Conservation (phyloP, 2,329 filamentous ascomycete genomes). For the Pseudogymnoascus sp. region DNA sequence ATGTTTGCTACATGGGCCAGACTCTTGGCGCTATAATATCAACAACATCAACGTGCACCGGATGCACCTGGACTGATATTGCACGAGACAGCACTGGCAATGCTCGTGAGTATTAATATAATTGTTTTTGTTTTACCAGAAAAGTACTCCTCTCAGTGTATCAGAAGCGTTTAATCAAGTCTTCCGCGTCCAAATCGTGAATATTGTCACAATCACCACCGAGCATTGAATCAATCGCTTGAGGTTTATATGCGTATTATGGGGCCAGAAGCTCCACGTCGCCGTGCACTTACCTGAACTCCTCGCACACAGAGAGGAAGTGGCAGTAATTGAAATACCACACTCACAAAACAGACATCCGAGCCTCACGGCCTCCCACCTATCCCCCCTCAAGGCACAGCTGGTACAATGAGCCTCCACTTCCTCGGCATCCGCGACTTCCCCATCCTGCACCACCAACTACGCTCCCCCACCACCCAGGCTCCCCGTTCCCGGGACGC, state of each 20-base stretch:
- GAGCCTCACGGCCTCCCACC: background rate
- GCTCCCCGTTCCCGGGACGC: conserved; percentile 12
- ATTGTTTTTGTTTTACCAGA: background rate
- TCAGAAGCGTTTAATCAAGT: background rate
- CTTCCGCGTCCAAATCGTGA: conserved; percentile 1
- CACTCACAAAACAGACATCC: background rate
- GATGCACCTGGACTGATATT: background rate
- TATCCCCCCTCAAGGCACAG: background rate
- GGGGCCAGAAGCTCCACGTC: background rate
- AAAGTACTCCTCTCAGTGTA: background rate
- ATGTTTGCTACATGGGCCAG: background rate
- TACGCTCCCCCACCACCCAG: conserved; percentile 14
- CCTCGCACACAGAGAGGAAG: background rate
- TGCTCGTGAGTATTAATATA: conserved; percentile 2
- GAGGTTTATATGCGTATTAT: background rate
- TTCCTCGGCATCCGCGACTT: conserved; percentile 21
- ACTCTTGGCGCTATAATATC: background rate
- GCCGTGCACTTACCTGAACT: background rate
- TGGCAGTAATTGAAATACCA: background rate
- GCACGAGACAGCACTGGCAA: background rate
- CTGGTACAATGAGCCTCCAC: conserved; percentile 20
- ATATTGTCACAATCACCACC: background rate
- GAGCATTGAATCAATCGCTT: background rate
- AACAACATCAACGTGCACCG: background rate
- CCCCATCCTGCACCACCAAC: conserved; percentile 21